Evolutionary conservation across 768 basidiomycete species (phyloP), one percentile per base, ranked within the genome.

Genomic region (Amanita pseudoporphyria): DNA sequence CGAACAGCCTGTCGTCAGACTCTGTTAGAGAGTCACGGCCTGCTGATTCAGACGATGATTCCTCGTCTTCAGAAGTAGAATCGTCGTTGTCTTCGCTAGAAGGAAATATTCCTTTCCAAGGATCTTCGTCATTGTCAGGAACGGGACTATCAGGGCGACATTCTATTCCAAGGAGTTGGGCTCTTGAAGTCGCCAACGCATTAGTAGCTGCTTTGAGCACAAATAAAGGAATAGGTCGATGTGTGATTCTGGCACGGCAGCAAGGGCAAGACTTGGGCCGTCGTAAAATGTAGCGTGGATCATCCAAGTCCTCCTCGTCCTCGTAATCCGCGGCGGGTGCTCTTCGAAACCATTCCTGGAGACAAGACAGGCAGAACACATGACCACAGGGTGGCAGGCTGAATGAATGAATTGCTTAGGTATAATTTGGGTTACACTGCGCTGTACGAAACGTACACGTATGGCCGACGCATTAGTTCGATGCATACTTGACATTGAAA

Each of bases 311-410:
- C 2, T 46, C 45, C 0, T 33, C 65, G 13, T 70, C 67, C 9
- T 61, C 57, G 38, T 71, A 65, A 36, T 68, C 59, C 10, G 56
- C 53, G 0, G 68, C 64, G 3, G 84, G 84, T 3, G 84, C 82
- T 45, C 77, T 74, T 52, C 78, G 75, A 65, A 88, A 88, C 86
- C 86, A 88, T 56, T 81, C 78, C 62, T 84, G 81, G 7, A 88
- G 74, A 56, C 86, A 88, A 2, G 58, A 56, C 22, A 83, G 71
- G 50, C 86, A 88, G n/a, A 84, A 68, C n/a, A 84, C 73, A 55
- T 88, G 86, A 1, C 86, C 86, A 57, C 86, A 88, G 0, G 86
- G 86, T 1, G 82, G 74, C 38, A 87, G 69, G 1, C 85, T 86
- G 45, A 47, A 32, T 19, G 18, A 56, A 42, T 55, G 55, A 19